Base-by-base conservation (phyloP, 306 rosid species). In the Vigna unguiculata region DNA sequence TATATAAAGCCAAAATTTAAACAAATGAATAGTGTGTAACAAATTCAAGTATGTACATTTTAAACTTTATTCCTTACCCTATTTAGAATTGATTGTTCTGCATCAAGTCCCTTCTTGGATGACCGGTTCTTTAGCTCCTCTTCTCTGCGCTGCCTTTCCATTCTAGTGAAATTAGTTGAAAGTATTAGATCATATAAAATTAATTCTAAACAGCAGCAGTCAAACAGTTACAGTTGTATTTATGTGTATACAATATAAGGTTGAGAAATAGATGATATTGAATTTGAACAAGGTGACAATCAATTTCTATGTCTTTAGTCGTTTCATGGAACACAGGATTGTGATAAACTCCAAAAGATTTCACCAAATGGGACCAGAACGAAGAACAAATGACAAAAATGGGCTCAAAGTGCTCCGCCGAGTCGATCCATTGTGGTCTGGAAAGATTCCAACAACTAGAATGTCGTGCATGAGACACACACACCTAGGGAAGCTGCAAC, bases 111-210 rank as follows among this genome's bases (percentile, higher is more conserved):
- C 78, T 71, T 87, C 62, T 80, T 87, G 72, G 91, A 84, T 17
- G 91, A 78, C 28, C 87, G 80, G 80, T 80, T 82, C 85, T 87
- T 87, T 58, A 77, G 76, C 80, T 87, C 91, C 45, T 87, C 91
- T 77, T 87, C 91, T 20, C 87, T 83, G 38, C 88, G 88, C 76
- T 87, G 91, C 78, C 91, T 87, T 80, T 87, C 91, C 88, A 87
- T 87, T 80, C 91, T 87, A 78, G 54, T 55, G 58, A 80, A 54
- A 77, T 78, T 69, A 59, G 20, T 76, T 57, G 66, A 62, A 63
- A 43, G 19, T 60, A 46, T 74, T 58, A 70, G 30, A 55, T 51
- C 64, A 72, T 30, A 78, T 47, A 55, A 68, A 63, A 78, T 61
- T 76, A 63, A 75, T 45, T 55, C 64, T 25, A 41, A 51, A 69